These are phyloP conservation scores for Pseudofabraea citricarpa DNA, from an alignment of 2,329 filamentous ascomycete genomes.

Conservation along the genomic window DNA sequence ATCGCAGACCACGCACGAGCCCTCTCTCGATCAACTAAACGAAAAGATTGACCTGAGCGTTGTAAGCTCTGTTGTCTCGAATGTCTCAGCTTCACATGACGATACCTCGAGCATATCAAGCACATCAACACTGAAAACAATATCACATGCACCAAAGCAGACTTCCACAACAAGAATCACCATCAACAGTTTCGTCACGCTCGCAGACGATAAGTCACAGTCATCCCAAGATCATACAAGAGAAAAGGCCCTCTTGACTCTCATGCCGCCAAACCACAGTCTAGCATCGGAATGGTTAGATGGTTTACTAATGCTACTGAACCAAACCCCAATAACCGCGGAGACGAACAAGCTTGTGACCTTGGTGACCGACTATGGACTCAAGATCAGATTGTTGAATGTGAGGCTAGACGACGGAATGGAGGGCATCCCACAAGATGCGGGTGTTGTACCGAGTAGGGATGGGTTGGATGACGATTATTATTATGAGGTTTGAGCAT, in stretches of 20 bases:
- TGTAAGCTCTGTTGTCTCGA: conserved; percentile 91
- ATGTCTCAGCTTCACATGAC: conserved; percentile 53
- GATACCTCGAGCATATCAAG: conserved; percentile 41
- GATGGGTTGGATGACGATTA: conserved; percentile 90
- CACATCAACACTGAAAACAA: conserved; percentile 33
- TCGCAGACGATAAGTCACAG: conserved; percentile 14
- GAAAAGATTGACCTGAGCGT: conserved; percentile 84
- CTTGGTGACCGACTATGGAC: conserved; percentile 81
- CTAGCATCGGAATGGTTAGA: conserved; percentile 96
- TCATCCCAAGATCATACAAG: conserved; percentile 35
- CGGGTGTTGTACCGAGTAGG: conserved; percentile 72
- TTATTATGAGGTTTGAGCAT: conserved; percentile 69
- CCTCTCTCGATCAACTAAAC: conserved; percentile 65
- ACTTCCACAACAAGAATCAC: conserved; percentile 76
- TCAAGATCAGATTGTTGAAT: conserved; percentile 90
- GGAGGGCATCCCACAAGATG: conserved; percentile 50
- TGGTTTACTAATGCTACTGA: conserved; percentile 87
- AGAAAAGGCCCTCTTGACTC: conserved; percentile 74
- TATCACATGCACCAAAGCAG: conserved; percentile 11
- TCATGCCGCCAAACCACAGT: conserved; percentile 75
- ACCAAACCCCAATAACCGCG: conserved; percentile 93
- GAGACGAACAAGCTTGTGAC: conserved; percentile 89
- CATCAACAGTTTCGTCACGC: conserved; percentile 65
- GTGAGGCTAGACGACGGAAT: conserved; percentile 78
- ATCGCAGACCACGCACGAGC: conserved; percentile 56